Percentiles rank a stretch among this genome's conserved stretches.
Evolutionary conservation across 495 filamentous ascomycete genomes (phyloP).

Genomic region (Astrocystis sublimbata): DNA sequence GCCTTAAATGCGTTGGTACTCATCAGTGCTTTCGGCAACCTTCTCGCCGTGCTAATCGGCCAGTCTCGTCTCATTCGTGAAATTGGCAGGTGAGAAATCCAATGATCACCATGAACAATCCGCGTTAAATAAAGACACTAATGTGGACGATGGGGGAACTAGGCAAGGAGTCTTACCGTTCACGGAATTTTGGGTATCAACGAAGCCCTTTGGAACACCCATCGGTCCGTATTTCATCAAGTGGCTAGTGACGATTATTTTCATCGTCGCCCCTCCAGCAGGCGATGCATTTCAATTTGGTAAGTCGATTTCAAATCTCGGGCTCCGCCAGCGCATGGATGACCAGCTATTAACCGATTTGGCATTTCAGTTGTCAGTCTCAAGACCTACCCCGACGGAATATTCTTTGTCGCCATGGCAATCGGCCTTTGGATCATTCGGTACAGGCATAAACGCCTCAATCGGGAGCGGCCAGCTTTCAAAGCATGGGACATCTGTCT

Average conservation of each 20-base stretch:
- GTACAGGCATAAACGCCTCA: slow-evolving; percentile 47
- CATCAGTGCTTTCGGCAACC: slow-evolving; percentile 64
- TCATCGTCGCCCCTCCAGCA: slow-evolving; percentile 66
- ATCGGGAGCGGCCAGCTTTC: slow-evolving; percentile 49
- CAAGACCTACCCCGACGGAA: slow-evolving; percentile 49
- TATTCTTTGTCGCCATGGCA: slow-evolving; percentile 57
- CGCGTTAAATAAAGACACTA: not conserved
- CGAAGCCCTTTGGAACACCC: slow-evolving; percentile 63
- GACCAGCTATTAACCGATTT: no score
- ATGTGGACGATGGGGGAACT: not conserved
- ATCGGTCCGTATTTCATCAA: slow-evolving; percentile 60
- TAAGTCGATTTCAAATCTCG: slow-evolving; percentile 7
- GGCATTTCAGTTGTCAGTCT: slow-evolving; percentile 57
- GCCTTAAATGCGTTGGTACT: slow-evolving; percentile 64
- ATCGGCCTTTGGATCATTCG: slow-evolving; percentile 57
- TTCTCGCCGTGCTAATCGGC: slow-evolving; percentile 60
- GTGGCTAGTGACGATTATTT: slow-evolving; percentile 59
- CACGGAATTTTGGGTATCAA: slow-evolving; percentile 64
- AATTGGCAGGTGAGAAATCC: slow-evolving; percentile 48
- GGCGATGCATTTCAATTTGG: slow-evolving; percentile 69
- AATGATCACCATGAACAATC: not conserved
- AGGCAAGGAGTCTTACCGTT: slow-evolving; percentile 68
- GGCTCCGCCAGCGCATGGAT: not conserved
- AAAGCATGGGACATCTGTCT: slow-evolving; percentile 55
- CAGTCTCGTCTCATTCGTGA: slow-evolving; percentile 61